Base-by-base conservation (phyloP, 169 alveolate genomes). In the Eimeria necatrix region DNA sequence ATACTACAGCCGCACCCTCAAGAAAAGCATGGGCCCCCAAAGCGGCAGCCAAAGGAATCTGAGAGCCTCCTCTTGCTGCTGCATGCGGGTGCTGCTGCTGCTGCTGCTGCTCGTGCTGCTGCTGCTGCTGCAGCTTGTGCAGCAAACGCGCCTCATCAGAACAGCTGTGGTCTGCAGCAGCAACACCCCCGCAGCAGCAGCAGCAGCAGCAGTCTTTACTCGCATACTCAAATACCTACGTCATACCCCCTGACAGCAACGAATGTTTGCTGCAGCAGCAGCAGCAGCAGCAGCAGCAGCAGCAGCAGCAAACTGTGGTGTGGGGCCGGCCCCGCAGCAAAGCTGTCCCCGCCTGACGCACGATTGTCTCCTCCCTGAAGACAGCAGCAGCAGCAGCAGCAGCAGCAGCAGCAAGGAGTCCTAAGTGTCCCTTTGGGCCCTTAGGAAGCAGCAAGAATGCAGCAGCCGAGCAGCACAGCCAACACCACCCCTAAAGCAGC, bases 11-110 rank as follows among this genome's bases (percentile, higher is more conserved):
- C 81, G 2, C 49, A 85, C 93, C 93, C 73, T 89, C 94, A 6
- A 73, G 70, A 12, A 89, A 22, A 4, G 94, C 94, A 48, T 89
- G 94, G 20, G 81, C 78, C 2, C 89, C 94, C 24, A 89, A 61
- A 41, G 94, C 88, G 22, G 61, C 64, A 6, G 88, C 88, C 12
- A 89, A 60, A 20, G 93, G 76, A 26, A 61, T 18, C 85, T 87
- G 61, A 20, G 93, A 8, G 22, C 85, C 85, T 76, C 64, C 64
- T 32, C 61, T 76, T 48, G 86, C 20, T 18, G 86, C 86, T 76
- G 86, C 14, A 7, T 22, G 64, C 9, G 2, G 20, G 41, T 32
- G 64, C 64, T 48, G 64, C 64, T 48, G 86, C 86, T 46, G 86
- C 56, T 76, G 86, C 60, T 48, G 56, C 86, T 76, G 64, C 14